Evolutionary conservation across 2,329 filamentous ascomycete species (phyloP), one percentile per base, ranked within the genome.

Genomic region (Lojkania enalia): DNA sequence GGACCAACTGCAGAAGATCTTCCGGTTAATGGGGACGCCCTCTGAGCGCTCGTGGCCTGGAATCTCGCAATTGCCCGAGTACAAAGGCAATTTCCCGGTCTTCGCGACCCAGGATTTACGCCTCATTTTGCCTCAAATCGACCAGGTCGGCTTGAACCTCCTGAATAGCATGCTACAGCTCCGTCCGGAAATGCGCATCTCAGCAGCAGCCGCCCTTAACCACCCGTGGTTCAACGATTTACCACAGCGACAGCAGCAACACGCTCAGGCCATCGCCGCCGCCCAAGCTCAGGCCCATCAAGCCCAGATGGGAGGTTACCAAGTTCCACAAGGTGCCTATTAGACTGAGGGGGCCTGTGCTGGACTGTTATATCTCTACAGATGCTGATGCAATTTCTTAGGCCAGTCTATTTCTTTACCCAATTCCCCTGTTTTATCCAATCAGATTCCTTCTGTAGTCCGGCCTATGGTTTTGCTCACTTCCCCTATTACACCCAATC

Each of bases 21-120:
- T 99, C 80, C 84, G 94, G 48, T 86, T 99, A 49, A 99, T 99
- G 94, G 94, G 94, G 50, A 99, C 94, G 0, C 94, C 94, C 0
- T 95, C 89, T 0, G 94, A 99, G 71, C 85, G 90, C 33, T 90
- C 88, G 3, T 99, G 94, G 94, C 92, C 92, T 0, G 91, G 91
- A 31, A 95, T 99, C 65, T 90, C 87, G 15, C 86, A 92, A 64
- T 91, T 95, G 61, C 90, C 92, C n/a, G 94, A 99, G 71, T 99
- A 97, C 79, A 96, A 97, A 77, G 82, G 85, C 36, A 96, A 86
- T 49, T 96, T 96, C 74, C 90, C 94, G 55, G 88, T 95, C 67
- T 97, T 94, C 69, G 88, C 89, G 12, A 96, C 94, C 1, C 91
- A 96, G 67, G 90, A 96, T 59, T 77, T 97, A 42, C 81, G 88